A percentile compares a stretch with the other conserved stretches of the same genome.
Conservation (phyloP, 2,329 filamentous ascomycete genomes). For the Cadophora malorum region DNA sequence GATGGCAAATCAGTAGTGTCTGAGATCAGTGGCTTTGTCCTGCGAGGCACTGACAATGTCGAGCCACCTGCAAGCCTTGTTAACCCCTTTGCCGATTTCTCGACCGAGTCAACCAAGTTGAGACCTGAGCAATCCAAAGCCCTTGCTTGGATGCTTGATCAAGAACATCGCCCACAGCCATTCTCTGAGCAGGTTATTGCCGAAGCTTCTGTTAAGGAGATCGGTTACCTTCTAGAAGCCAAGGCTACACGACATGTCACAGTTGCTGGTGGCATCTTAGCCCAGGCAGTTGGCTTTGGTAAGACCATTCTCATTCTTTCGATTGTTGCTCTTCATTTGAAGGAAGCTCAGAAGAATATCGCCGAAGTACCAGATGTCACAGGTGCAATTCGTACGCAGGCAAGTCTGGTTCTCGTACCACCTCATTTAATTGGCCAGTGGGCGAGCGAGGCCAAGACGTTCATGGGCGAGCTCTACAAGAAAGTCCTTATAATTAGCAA, state of each 20-base stretch:
- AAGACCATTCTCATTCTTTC: conserved; percentile 68
- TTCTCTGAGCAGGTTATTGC: conserved; percentile 63
- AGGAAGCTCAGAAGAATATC: background rate
- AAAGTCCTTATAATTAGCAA: conserved; percentile 52
- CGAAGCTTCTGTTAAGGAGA: conserved; percentile 56
- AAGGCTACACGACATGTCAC: conserved; percentile 49
- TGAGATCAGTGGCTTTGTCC: background rate
- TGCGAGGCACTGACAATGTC: conserved; percentile 17
- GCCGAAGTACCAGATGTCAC: background rate
- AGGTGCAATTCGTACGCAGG: conserved; percentile 51
- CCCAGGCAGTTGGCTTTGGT: conserved; percentile 70
- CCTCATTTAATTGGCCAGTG: conserved; percentile 63
- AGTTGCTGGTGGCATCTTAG: conserved; percentile 65
- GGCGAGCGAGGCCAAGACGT: conserved; percentile 59
- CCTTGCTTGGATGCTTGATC: conserved; percentile 63
- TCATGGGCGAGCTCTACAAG: conserved; percentile 36
- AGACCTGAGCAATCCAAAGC: conserved; percentile 57
- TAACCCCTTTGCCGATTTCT: background rate
- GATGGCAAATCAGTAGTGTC: conserved; percentile 40
- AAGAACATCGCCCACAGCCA: conserved; percentile 57
- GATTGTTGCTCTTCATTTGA: conserved; percentile 43
- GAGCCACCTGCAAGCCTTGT: background rate
- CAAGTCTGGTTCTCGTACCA: conserved; percentile 66
- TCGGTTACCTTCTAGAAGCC: conserved; percentile 65
- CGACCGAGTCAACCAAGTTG: background rate